A percentile compares a stretch with the other conserved stretches of the same genome.
Evolutionary conservation across 192 early-diverging fungal genomes (phyloP).

Genomic region (Cladochytrium replicatum): DNA sequence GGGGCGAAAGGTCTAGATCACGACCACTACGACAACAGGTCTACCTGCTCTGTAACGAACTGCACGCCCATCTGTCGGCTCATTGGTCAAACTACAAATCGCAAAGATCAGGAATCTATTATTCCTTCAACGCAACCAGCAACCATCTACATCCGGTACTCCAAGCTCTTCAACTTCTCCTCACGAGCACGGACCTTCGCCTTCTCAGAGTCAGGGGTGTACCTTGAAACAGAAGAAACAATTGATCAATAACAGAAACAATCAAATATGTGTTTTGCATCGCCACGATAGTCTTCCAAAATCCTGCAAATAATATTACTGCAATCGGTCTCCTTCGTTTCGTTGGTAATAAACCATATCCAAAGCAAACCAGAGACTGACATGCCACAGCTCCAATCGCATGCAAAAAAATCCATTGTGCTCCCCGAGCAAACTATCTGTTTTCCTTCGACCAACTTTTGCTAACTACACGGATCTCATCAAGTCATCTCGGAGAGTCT

Average conservation of each 20-base stretch:
- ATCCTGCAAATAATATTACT: not conserved
- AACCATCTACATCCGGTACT: slow-evolving; percentile 27
- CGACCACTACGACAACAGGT: too few species aligned
- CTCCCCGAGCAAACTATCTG: not conserved
- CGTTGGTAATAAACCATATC: not conserved
- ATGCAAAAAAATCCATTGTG: not conserved
- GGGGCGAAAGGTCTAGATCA: too few species aligned
- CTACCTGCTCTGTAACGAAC: too few species aligned
- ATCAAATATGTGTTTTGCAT: not conserved
- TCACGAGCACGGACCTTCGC: slow-evolving; percentile 24
- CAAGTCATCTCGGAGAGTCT: not conserved
- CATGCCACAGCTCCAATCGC: not conserved
- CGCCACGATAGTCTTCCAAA: not conserved
- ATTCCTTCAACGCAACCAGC: too few species aligned
- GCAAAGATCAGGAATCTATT: too few species aligned
- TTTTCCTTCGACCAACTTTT: not conserved
- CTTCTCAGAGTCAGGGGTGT: slow-evolving; percentile 30
- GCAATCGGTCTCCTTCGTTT: not conserved
- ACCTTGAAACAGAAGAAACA: slow-evolving; percentile 5
- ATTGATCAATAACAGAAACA: not conserved
- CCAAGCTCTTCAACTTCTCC: slow-evolving; percentile 24
- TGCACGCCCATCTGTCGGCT: too few species aligned
- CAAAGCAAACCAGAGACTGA: too few species aligned
- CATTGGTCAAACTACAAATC: too few species aligned
- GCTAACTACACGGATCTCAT: not conserved